A percentile compares a stretch with the other conserved stretches of the same genome.
These are phyloP conservation scores for Chamaecrista fasciculata DNA, from an alignment of 306 rosid species.

Conservation along the genomic window DNA sequence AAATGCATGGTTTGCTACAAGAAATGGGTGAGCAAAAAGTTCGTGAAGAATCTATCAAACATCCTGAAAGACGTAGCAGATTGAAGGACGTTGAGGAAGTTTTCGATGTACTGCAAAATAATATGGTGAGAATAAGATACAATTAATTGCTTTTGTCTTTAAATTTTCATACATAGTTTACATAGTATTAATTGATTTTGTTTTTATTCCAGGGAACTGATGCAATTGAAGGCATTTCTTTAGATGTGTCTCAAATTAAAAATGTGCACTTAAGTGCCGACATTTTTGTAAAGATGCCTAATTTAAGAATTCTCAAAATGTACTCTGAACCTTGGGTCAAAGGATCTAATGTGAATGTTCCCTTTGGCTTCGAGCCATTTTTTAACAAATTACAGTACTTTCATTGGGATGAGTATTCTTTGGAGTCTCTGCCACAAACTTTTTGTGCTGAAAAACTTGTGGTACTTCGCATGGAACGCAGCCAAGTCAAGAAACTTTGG, in stretches of 20 bases:
- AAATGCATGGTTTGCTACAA: constrained; percentile 39
- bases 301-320: not conserved
- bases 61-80: constrained; percentile 32
- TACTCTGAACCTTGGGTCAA: too few species aligned
- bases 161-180: not conserved
- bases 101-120: not conserved
- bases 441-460: not conserved
- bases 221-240: not conserved
- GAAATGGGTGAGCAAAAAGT: constrained; percentile 31
- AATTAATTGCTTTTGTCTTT: not conserved
- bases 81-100: constrained; percentile 6
- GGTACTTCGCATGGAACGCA: not conserved
- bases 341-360: not conserved
- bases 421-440: not conserved
- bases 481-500: not conserved
- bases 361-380: not conserved
- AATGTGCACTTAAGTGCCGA: not conserved
- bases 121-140: constrained; percentile 7
- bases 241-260: not conserved
- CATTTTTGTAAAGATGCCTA: not conserved
- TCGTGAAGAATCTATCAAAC: constrained; percentile 16
- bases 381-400: not conserved
- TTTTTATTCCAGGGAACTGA: not conserved
- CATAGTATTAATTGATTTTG: not conserved
- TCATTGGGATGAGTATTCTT: not conserved